Base-by-base conservation (phyloP, 352 stramenopile genomes). In the Peronospora belbahrii region DNA sequence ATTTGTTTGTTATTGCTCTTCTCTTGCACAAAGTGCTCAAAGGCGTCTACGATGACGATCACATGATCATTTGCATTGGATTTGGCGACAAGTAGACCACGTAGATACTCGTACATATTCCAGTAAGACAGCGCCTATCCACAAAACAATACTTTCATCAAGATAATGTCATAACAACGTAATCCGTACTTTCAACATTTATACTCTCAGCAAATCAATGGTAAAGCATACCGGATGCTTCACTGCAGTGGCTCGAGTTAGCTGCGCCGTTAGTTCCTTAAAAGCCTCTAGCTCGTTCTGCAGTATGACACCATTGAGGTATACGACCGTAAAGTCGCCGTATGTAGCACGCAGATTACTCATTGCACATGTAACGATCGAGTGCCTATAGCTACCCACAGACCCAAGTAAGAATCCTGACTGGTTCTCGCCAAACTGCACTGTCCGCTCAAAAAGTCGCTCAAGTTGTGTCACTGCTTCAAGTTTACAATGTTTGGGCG, bases 221-320 rank as follows among this genome's bases (percentile, higher is more conserved):
- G 19, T 15, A 32, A 20, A 7, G 17, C 28, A 23, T 52, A 87
- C 78, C 7, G 65, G 64, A 37, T 88, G 74, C 45, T 88, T 86
- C 30, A 89, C 63, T 4, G 63, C 44, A 1, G 63, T 67, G 38
- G 77, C 56, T 2, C 52, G 62, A 28, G 74, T 70, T 6, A 93
- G 67, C 50, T 90, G 77, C 30, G 77, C 70, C 4, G 63, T 72
- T 11, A 93, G 62, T 65, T 93, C 81, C 42, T 88, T 88, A 44
- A 93, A 93, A 10, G 75, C 77, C 51, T 93, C 81, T 13, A 88
- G 74, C 42, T 93, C 81, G 54, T 86, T 90, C 46, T 84, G 71
- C 19, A 93, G 49, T 30, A 88, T 70, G 37, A 76, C 75, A 25
- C 81, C 78, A 27, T 89, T 88, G 3, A 92, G 55, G 42, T 88